These are phyloP conservation scores for Athelia psychrophila DNA, from an alignment of 1,284 basidiomycete species.

Conservation along the genomic window DNA sequence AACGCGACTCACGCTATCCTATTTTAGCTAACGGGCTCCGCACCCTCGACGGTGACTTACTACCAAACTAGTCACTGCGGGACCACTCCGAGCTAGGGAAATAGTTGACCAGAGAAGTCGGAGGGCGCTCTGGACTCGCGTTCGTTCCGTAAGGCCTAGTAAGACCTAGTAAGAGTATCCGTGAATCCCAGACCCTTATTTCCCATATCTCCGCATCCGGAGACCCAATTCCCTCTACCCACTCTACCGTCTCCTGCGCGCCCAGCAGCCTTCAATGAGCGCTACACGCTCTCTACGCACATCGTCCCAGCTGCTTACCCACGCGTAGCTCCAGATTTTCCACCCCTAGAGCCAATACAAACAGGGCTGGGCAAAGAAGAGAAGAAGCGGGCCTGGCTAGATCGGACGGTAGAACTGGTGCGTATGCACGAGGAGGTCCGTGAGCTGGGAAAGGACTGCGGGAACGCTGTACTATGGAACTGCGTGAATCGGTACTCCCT, in stretches of 20 bases:
- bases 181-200: constrained; percentile 2
- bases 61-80: too few species aligned
- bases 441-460: constrained; percentile 17
- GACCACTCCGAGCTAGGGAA: too few species aligned
- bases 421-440: constrained; percentile 19
- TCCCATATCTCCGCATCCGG: constrained; percentile 1
- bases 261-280: not conserved
- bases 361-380: constrained; percentile 22
- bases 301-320: constrained; percentile 8
- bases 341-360: constrained; percentile 11
- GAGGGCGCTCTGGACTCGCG: too few species aligned
- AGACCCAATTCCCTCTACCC: not conserved
- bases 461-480: constrained; percentile 47
- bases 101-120: too few species aligned
- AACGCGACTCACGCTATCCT: too few species aligned
- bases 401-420: constrained; percentile 15
- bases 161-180: too few species aligned
- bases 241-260: constrained; percentile 5
- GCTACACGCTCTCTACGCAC: constrained; percentile 6
- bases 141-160: too few species aligned
- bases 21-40: too few species aligned
- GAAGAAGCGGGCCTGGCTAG: constrained; percentile 13
- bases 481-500: constrained; percentile 55
- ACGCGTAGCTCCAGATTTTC: not conserved
- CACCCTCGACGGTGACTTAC: too few species aligned